Evolutionary conservation across 371 early-diverging fungal genomes (phyloP).

Genomic region (Mucor lusitanicus): DNA sequence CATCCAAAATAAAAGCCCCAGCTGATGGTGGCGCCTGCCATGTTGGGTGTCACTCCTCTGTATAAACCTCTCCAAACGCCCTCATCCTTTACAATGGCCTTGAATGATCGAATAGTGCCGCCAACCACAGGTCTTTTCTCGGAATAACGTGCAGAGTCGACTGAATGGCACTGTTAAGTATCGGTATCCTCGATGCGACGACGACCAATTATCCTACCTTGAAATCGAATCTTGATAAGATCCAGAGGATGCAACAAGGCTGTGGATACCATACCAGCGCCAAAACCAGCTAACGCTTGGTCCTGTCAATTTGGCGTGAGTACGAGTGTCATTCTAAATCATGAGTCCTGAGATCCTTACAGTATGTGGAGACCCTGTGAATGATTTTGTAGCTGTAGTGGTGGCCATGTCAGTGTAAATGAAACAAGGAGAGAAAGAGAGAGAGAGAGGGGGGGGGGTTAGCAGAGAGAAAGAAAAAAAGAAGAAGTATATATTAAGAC

Average conservation of each 20-base stretch:
- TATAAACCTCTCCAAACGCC: constrained; percentile 78
- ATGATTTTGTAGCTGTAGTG: constrained; percentile 2
- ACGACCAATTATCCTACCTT: constrained; percentile 54
- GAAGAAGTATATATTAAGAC: background rate
- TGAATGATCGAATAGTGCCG: constrained; percentile 69
- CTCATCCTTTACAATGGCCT: constrained; percentile 55
- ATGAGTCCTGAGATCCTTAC: constrained; percentile 1
- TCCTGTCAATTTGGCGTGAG: constrained; percentile 52
- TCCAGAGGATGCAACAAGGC: constrained; percentile 88
- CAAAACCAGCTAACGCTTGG: constrained; percentile 88
- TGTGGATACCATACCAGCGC: constrained; percentile 86
- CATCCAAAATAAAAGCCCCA: constrained; percentile 97
- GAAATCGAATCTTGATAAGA: constrained; percentile 88
- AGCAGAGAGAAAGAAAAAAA: background rate
- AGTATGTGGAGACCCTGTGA: constrained; percentile 28
- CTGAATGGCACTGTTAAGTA: constrained; percentile 23
- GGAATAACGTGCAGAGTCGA: constrained; percentile 50
- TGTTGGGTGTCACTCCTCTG: constrained; percentile 87
- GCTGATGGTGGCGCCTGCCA: constrained; percentile 89
- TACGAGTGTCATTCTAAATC: background rate
- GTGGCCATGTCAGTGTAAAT: background rate
- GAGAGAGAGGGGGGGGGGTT: no score
- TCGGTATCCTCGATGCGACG: background rate
- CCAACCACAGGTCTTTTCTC: constrained; percentile 56
- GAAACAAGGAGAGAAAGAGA: background rate